Evolutionary conservation across 169 alveolate species (phyloP), one percentile per base, ranked within the genome.

Genomic region (Amoebophrya sp.): DNA sequence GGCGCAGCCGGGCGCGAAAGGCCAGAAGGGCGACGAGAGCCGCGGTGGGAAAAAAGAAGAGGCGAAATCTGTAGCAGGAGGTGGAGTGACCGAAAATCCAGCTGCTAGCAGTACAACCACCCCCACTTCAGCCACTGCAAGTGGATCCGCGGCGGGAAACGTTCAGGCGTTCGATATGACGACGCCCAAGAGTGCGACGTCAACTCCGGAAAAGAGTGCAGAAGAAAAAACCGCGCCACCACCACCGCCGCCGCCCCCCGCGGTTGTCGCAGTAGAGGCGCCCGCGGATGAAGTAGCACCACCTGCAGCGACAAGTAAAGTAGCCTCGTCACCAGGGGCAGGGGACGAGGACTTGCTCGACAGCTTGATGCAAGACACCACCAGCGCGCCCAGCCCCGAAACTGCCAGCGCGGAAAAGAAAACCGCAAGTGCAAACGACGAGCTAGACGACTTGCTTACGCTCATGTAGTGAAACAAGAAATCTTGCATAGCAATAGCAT

Each of bases 381-480:
- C n/a, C n/a, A n/a, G n/a, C n/a, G 54, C 54, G 54, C 23, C 35
- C 18, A 25, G 32, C 18, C 35, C 12, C 29, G 83, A 25, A 25
- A 25, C 1, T 66, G 35, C n/a, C n/a, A 25, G 35, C 32, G 32
- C 83, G 35, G 18, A 66, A 66, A 66, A 66, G 83, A 66, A 7
- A n/a, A 66, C 32, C 35, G 18, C 38, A n/a, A 7, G 83, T n/a
- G 54, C 54, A 7, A 25, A 7, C 7, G 83, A 66, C 18, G 83
- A 66, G 83, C 32, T 66, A n/a, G 83, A 66, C 83, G 83, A 66
- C 32, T 25, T 66, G 83, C 83, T 66, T n/a, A 66, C 83, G 35
- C 29, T 66, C 38, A 66, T 66, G 29, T 66, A n/a, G 18, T 12
- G 1, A n/a, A 47, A n/a, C n/a, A n/a, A n/a, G n/a, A n/a, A n/a